These are phyloP conservation scores for Boletales sp. DNA, from an alignment of 768 basidiomycete genomes.

Conservation along the genomic window DNA sequence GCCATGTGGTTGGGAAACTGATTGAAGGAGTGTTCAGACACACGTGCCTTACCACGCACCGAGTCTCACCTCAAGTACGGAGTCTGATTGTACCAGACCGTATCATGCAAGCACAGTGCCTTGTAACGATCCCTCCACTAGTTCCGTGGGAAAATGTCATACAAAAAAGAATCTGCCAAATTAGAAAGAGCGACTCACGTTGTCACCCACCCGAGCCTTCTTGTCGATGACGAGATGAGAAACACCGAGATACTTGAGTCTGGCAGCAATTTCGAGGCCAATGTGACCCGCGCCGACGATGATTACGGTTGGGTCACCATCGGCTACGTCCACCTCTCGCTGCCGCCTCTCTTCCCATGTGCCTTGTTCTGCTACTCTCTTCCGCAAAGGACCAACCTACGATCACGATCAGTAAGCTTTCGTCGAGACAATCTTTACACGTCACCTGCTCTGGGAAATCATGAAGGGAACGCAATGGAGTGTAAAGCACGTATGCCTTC, in stretches of 20 bases:
- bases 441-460: constrained; percentile 48
- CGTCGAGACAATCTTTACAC: background rate
- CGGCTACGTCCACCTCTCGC: constrained; percentile 42
- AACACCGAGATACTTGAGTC: constrained; percentile 58
- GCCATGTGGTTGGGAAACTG: constrained; percentile 56
- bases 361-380: constrained; percentile 43
- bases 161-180: background rate
- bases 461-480: constrained; percentile 56
- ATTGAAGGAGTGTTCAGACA: background rate
- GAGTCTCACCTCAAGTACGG: constrained; percentile 47
- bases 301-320: constrained; percentile 53
- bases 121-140: constrained; percentile 41
- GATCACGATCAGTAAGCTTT: background rate
- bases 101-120: constrained; percentile 51
- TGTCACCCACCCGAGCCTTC: constrained; percentile 50
- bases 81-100: constrained; percentile 53
- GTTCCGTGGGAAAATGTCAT: constrained; percentile 46
- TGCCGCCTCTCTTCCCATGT: constrained; percentile 50
- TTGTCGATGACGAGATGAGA: constrained; percentile 53
- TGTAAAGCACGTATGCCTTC: constrained; percentile 60
- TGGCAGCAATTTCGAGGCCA: constrained; percentile 62
- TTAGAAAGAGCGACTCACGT: constrained; percentile 8
- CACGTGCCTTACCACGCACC: too few species aligned
- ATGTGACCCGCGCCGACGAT: constrained; percentile 67
- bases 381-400: constrained; percentile 41